Conservation (phyloP, 257 asterid species). For the Gynochthodes officinalis region DNA sequence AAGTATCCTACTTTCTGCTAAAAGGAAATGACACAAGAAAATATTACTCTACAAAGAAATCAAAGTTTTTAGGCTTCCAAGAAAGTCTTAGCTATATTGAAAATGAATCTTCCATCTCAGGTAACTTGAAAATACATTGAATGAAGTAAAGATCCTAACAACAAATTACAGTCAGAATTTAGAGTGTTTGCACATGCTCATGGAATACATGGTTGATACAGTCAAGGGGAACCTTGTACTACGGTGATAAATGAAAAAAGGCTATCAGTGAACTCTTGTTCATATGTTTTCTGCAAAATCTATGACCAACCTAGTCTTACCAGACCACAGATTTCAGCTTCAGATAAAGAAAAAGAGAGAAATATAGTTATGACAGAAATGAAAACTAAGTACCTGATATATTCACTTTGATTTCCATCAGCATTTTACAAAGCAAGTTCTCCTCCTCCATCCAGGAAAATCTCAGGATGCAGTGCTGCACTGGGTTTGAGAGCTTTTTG, state of each 20-base stretch:
- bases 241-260: background rate
- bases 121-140: too few relatives aligned
- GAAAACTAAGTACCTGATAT: background rate
- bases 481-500: constrained; percentile 67
- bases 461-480: constrained; percentile 65
- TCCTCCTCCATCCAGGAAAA: constrained; percentile 35
- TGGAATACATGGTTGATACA: background rate
- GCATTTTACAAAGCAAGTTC: constrained; percentile 21
- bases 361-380: background rate
- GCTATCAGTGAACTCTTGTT: background rate
- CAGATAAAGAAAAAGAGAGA: background rate
- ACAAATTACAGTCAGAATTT: too few relatives aligned
- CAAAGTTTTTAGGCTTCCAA: too few relatives aligned
- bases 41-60: background rate
- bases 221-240: background rate
- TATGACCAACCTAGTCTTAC: background rate
- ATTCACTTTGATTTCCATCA: background rate
- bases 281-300: background rate
- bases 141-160: too few relatives aligned
- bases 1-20: too few relatives aligned
- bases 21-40: background rate
- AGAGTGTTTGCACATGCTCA: background rate
- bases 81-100: background rate
- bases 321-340: background rate
- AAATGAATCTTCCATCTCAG: too few relatives aligned